Percentiles rank a stretch among this genome's conserved stretches.
These are phyloP conservation scores for Proliferodiscus dingleyae DNA, from an alignment of 2,329 filamentous ascomycete genomes.

Conservation along the genomic window DNA sequence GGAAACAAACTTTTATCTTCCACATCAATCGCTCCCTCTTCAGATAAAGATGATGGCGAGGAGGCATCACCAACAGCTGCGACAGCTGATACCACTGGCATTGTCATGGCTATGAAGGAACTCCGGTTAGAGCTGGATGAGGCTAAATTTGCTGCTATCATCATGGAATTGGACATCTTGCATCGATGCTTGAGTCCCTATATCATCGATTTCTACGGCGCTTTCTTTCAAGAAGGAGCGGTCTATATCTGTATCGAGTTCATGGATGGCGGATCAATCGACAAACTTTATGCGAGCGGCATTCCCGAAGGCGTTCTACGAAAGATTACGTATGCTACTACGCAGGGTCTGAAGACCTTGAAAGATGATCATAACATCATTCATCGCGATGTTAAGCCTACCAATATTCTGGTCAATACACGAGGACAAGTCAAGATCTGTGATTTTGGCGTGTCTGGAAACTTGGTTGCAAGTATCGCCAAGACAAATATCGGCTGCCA, in stretches of 20 bases:
- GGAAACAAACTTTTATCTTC: slow-evolving; percentile 33
- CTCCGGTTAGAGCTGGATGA: slow-evolving; percentile 94
- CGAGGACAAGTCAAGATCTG: slow-evolving; percentile 94
- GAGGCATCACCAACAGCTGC: slow-evolving; percentile 32
- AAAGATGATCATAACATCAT: slow-evolving; percentile 99
- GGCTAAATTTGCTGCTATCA: slow-evolving; percentile 91
- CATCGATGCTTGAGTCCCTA: slow-evolving; percentile 93
- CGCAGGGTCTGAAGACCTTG: slow-evolving; percentile 84
- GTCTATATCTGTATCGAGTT: slow-evolving; percentile 99
- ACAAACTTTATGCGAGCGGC: slow-evolving; percentile 88
- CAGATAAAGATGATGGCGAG: slow-evolving; percentile 27
- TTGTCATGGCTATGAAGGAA: slow-evolving; percentile 99
- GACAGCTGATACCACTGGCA: slow-evolving; percentile 57
- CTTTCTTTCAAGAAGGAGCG: slow-evolving; percentile 97
- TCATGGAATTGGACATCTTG: slow-evolving; percentile 94
- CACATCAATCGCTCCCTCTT: slow-evolving; percentile 34
- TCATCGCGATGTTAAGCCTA: slow-evolving; percentile 96
- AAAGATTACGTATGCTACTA: slow-evolving; percentile 86
- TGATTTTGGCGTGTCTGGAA: slow-evolving; percentile 96
- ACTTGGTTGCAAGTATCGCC: slow-evolving; percentile 93
- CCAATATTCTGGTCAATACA: slow-evolving; percentile 93
- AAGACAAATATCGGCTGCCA: slow-evolving; percentile 99
- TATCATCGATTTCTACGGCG: slow-evolving; percentile 98
- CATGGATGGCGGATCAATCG: slow-evolving; percentile 97
- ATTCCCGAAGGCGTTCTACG: slow-evolving; percentile 82